Base-by-base conservation (phyloP, 805 yeast genomes). In the Candida nemodendra region DNA sequence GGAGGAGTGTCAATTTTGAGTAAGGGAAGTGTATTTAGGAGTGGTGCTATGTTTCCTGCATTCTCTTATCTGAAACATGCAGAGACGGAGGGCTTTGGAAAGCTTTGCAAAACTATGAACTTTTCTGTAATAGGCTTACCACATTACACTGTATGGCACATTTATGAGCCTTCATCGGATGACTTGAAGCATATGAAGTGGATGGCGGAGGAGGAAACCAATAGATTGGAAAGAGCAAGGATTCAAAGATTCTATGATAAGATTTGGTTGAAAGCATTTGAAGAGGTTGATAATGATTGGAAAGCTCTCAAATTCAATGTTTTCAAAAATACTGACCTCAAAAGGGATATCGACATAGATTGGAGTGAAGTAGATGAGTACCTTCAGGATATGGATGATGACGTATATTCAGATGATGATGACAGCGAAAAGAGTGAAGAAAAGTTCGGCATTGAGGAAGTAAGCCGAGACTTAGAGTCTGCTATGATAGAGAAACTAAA, bases 31-130 rank as follows among this genome's bases (percentile, higher is more conserved):
- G 95, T 90, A 8, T 90, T 90, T 69, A 72, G 91, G 45, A 68
- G 76, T 25, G 98, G 98, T 9, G 81, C 91, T 2, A 89, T 86
- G 68, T 90, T 89, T 73, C 97, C 98, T 11, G 96, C 96, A 1
- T 90, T 89, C 57, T 84, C 95, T 22, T 90, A 84, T 62, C 81
- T 85, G 63, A 87, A 86, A 53, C 97, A 90, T 58, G 98, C 97
- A 5, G 98, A 90, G 58, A 90, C 97, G 2, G 97, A 90, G 64
- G 96, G 95, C 0, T 90, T 90, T 62, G 98, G 95, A 18, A 87
- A 85, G 57, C 71, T 89, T 62, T 78, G 88, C 48, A 81, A 87
- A 51, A 72, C 81, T 42, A 86, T 90, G 95, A 87, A 87, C 11
- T 87, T 78, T 61, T 72, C 81, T 14, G 96, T 89, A 16, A 74